phyloP scores from a whole-genome alignment of 495 filamentous ascomycete species.

The Patellaria atrata region DNA sequence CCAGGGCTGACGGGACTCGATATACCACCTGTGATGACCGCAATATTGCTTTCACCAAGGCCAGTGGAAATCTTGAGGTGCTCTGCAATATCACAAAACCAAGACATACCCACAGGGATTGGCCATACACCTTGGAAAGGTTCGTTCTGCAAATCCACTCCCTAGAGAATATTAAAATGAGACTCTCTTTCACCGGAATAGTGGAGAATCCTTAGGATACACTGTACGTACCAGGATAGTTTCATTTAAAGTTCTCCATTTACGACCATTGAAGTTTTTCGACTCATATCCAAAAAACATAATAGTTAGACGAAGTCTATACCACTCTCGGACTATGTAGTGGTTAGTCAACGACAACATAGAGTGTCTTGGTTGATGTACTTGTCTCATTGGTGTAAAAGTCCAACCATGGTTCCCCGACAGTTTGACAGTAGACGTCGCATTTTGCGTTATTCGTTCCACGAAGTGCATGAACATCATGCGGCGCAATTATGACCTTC shows the following conservation, averaged over 20 bases:
- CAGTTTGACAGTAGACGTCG: conserved; percentile 15
- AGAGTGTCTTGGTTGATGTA: background rate
- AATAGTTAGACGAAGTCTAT: conserved; percentile 11
- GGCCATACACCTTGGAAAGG: conserved; percentile 15
- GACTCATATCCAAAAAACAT: conserved; percentile 15
- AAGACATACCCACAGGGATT: conserved; percentile 13
- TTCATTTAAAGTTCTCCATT: conserved; percentile 12
- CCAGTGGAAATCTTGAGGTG: conserved; percentile 15
- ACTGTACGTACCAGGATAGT: conserved; percentile 16
- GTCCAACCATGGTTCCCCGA: conserved; percentile 13
- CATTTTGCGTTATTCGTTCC: conserved; percentile 11
- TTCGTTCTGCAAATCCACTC: conserved; percentile 18
- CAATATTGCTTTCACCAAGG: conserved; percentile 14
- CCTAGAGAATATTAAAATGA: conserved; percentile 7
- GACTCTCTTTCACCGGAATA: background rate
- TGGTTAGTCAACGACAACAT: conserved; percentile 1
- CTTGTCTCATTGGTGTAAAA: conserved; percentile 14
- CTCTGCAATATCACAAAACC: conserved; percentile 17
- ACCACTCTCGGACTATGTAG: conserved; percentile 6
- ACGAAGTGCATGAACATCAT: conserved; percentile 16
- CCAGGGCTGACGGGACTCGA: conserved; percentile 7
- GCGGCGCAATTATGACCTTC: conserved; percentile 19
- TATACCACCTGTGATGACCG: conserved; percentile 17
- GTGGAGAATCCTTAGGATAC: conserved; percentile 1
- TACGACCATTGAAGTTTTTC: conserved; percentile 13